These are phyloP conservation scores for Pseudomonodictys pantanalensis DNA, from an alignment of 495 filamentous ascomycete species.

Conservation along the genomic window DNA sequence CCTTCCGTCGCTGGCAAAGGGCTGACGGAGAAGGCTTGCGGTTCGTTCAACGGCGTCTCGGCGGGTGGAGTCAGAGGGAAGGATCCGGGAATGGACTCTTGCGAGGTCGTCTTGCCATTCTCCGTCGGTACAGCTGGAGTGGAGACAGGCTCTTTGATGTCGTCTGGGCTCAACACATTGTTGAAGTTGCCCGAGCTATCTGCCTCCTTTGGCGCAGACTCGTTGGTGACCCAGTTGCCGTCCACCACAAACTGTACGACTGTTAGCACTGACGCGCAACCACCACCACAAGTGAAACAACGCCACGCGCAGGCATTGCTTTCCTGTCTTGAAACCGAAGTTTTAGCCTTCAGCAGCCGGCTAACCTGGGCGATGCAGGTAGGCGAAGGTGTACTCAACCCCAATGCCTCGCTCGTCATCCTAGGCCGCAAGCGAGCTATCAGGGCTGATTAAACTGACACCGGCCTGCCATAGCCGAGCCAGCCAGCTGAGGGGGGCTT, in stretches of 20 bases:
- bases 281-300: background rate
- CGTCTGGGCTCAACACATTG: slow-evolving; percentile 77
- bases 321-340: too few species aligned
- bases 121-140: slow-evolving; percentile 69
- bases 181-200: slow-evolving; percentile 79
- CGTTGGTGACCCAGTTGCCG: slow-evolving; percentile 78
- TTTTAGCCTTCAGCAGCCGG: too few species aligned
- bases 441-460: too few species aligned
- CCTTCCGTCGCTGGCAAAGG: slow-evolving; percentile 33
- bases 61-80: slow-evolving; percentile 73
- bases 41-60: slow-evolving; percentile 64
- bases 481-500: too few species aligned
- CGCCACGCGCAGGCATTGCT: background rate
- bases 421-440: too few species aligned
- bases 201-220: slow-evolving; percentile 69
- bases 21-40: slow-evolving; percentile 34
- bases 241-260: slow-evolving; percentile 97
- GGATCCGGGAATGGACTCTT: slow-evolving; percentile 60
- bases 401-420: too few species aligned
- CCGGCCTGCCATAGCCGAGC: too few species aligned
- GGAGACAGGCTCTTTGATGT: slow-evolving; percentile 53
- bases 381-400: too few species aligned
- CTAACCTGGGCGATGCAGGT: too few species aligned
- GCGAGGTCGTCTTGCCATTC: slow-evolving; percentile 19
- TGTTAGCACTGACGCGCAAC: background rate